Base-by-base conservation (phyloP, 2,329 filamentous ascomycete genomes). In the Penicillium hordei region DNA sequence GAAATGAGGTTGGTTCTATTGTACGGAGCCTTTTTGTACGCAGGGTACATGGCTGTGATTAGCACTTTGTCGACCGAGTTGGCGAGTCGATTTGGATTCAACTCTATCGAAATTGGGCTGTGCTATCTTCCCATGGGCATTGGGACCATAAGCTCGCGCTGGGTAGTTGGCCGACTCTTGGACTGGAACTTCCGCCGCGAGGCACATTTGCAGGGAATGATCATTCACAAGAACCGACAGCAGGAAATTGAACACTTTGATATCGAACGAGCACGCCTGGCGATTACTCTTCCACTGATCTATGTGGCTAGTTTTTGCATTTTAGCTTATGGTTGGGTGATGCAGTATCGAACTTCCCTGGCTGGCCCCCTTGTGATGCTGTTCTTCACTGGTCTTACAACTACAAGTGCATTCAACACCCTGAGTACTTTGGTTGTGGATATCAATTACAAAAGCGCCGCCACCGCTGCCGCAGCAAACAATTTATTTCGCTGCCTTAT, bases 141-240 rank as follows among this genome's bases (percentile, higher is more conserved):
- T 6, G 63, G 62, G n/a, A 63, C 65, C 25, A 52, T 68, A 69
- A 75, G 43, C 55, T 69, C 76, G 19, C 60, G 63, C 4, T 67
- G 67, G 66, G 55, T 58, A 10, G 55, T 65, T 23, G 51, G 65
- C 23, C 42, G 44, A n/a, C 27, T 85, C 1, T 80, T 90, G 36
- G 89, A 91, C 72, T 86, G 84, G 80, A 92, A 92, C 71, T 95
- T 90, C 71, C 61, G 83, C 84, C 60, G 81, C 78, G 57, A 85
- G 83, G 61, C 65, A 3, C 83, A 84, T 15, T 59, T 79, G 17
- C 76, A 81, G 55, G 79, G 84, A 57, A 70, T 86, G n/a, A 65
- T 67, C 5, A 68, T 69, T 36, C 51, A 57, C 17, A 63, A 62
- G 23, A 69, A 68, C 50, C 83, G 84, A 15, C 66, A 81, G 27